phyloP scores from a whole-genome alignment of 345 rosid genomes.

The Cochlearia excelsa region DNA sequence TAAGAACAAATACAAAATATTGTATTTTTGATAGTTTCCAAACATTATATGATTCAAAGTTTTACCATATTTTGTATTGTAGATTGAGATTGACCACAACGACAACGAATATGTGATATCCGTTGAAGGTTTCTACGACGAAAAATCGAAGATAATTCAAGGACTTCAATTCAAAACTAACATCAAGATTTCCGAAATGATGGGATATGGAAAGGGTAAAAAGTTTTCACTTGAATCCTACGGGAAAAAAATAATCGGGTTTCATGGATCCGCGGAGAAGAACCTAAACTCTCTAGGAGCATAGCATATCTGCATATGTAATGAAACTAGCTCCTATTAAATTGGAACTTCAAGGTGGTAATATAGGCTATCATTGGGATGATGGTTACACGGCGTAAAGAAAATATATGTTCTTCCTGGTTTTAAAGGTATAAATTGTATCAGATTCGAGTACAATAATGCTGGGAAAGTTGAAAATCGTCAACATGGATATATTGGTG shows the following conservation, averaged over 20 bases:
- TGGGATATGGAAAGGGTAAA: constrained; percentile 26
- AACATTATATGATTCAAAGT: no score
- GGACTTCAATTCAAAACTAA: constrained; percentile 18
- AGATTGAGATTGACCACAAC: no score
- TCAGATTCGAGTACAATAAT: no score
- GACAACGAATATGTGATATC: background rate
- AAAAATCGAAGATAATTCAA: constrained; percentile 6
- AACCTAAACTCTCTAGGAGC: constrained; percentile 17
- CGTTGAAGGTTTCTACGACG: constrained; percentile 16
- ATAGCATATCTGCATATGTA: constrained; percentile 19
- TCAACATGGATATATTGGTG: no score
- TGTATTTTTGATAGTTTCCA: no score
- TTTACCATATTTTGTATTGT: no score
- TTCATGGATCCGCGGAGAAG: constrained; percentile 15
- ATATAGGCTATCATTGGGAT: constrained; percentile 13
- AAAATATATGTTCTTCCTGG: background rate
- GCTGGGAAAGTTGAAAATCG: no score
- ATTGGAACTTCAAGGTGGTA: constrained; percentile 27
- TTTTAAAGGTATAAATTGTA: no score
- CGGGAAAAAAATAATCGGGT: background rate
- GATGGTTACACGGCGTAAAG: constrained; percentile 24
- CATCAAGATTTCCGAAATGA: constrained; percentile 14
- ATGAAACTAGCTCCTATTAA: constrained; percentile 1
- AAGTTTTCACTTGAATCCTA: constrained; percentile 18
- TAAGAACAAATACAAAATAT: no score